phyloP scores from a whole-genome alignment of 345 rosid genomes.

The Aurinia saxatilis region DNA sequence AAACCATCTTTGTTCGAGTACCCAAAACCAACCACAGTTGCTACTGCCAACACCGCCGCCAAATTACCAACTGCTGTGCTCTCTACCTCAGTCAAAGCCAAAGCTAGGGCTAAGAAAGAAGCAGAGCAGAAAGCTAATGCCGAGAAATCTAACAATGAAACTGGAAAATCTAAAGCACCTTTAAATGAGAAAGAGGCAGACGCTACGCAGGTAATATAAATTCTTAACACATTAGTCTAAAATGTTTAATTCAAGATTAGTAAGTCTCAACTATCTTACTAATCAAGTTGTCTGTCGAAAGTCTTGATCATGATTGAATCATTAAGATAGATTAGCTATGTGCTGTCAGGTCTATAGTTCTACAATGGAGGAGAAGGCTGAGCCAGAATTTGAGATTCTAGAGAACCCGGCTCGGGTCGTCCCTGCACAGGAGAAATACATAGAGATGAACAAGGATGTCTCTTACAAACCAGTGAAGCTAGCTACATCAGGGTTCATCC shows the following conservation, averaged over 20 bases:
- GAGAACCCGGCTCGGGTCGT: slow-evolving; percentile 91
- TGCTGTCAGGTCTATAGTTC: slow-evolving; percentile 58
- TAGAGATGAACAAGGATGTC: slow-evolving; percentile 63
- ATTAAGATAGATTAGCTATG: not conserved
- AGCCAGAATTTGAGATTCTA: slow-evolving; percentile 70
- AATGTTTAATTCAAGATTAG: not conserved
- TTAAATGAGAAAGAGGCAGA: slow-evolving; percentile 68
- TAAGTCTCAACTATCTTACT: no score
- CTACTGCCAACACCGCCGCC: slow-evolving; percentile 63
- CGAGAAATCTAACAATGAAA: slow-evolving; percentile 37
- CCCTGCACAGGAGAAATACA: slow-evolving; percentile 76
- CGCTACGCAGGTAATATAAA: slow-evolving; percentile 69
- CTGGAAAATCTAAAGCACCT: slow-evolving; percentile 57
- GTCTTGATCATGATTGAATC: not conserved
- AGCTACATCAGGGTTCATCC: slow-evolving; percentile 88
- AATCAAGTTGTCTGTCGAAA: not conserved
- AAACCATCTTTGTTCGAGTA: slow-evolving; percentile 88
- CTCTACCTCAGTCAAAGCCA: slow-evolving; percentile 84
- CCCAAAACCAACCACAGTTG: slow-evolving; percentile 77
- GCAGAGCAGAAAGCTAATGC: slow-evolving; percentile 68
- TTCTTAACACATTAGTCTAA: not conserved
- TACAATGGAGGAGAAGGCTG: slow-evolving; percentile 70
- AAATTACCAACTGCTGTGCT: slow-evolving; percentile 89
- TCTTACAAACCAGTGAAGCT: slow-evolving; percentile 65
- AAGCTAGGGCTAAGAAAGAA: slow-evolving; percentile 91